Percentiles rank a stretch among this genome's conserved stretches.
These are phyloP conservation scores for Zygosaccharomyces kombuchaensis DNA, from an alignment of 805 yeast species.

Conservation along the genomic window DNA sequence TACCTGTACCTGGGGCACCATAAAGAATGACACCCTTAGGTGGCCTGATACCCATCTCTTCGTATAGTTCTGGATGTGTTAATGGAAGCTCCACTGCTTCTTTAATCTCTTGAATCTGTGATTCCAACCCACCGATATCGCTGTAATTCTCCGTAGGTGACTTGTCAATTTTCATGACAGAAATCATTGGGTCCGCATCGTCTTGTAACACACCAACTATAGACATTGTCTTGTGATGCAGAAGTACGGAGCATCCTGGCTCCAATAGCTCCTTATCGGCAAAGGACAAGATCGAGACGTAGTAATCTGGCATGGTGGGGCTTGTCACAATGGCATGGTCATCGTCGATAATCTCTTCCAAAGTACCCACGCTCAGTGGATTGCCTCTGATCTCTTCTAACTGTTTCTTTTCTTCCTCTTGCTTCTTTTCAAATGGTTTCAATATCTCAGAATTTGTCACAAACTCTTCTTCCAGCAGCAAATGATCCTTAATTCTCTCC, in stretches of 20 bases:
- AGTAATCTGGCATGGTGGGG: conserved; percentile 94
- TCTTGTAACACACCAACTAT: conserved; percentile 98
- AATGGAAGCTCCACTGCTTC: conserved; percentile 94
- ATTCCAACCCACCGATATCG: conserved; percentile 94
- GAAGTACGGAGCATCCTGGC: conserved; percentile 93
- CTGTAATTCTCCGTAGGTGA: conserved; percentile 96
- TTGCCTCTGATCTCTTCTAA: conserved; percentile 94
- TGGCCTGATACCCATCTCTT: conserved; percentile 98
- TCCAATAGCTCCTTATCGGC: conserved; percentile 94
- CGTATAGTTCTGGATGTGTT: conserved; percentile 94
- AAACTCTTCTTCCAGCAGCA: conserved; percentile 90
- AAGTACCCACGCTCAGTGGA: conserved; percentile 93
- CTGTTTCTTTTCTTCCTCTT: conserved; percentile 92
- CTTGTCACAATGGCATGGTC: conserved; percentile 98
- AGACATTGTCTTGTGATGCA: conserved; percentile 93
- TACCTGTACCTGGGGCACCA: conserved; percentile 98
- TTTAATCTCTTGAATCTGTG: conserved; percentile 95
- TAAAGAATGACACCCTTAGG: conserved; percentile 96
- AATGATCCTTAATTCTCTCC: conserved; percentile 95
- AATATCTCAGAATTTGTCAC: conserved; percentile 91
- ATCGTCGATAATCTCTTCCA: conserved; percentile 96
- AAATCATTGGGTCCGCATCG: conserved; percentile 96
- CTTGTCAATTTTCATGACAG: conserved; percentile 95
- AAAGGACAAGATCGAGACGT: conserved; percentile 91
- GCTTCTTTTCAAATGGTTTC: conserved; percentile 94